Evolutionary conservation across 306 rosid species (phyloP).

Genomic region (Cicer arietinum): DNA sequence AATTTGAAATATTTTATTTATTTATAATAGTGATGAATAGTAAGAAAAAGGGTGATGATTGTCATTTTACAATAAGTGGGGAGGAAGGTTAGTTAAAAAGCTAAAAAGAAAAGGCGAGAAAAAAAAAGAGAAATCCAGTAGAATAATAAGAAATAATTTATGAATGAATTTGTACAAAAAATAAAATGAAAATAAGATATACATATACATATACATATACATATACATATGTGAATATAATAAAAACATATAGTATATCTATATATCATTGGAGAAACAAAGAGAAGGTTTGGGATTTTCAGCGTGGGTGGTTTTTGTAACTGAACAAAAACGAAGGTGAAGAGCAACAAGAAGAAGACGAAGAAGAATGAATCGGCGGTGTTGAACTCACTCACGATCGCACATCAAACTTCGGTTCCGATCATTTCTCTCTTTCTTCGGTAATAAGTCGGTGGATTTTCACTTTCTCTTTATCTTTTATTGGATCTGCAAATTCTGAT

Average conservation of each 20-base stretch:
- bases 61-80: constrained; percentile 43
- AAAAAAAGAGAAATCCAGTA: constrained; percentile 35
- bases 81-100: background rate
- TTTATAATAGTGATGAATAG: background rate
- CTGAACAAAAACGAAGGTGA: constrained; percentile 30
- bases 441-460: constrained; percentile 62
- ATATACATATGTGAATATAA: background rate
- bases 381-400: constrained; percentile 47
- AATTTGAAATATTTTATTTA: too few relatives aligned
- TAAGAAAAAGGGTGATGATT: constrained; percentile 37
- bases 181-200: background rate
- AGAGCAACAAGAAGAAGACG: constrained; percentile 29
- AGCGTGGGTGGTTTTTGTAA: constrained; percentile 43
- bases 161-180: background rate
- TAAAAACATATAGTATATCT: background rate
- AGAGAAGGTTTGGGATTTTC: constrained; percentile 46
- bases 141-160: constrained; percentile 13
- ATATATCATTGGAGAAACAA: background rate
- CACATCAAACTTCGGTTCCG: constrained; percentile 29
- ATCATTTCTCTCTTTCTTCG: constrained; percentile 45
- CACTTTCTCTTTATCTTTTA: constrained; percentile 6
- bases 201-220: background rate
- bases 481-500: constrained; percentile 49
- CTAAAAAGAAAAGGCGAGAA: background rate
- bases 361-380: constrained; percentile 32